Conservation (phyloP, 2,329 filamentous ascomycete species). For the Aspergillus neoniger region DNA sequence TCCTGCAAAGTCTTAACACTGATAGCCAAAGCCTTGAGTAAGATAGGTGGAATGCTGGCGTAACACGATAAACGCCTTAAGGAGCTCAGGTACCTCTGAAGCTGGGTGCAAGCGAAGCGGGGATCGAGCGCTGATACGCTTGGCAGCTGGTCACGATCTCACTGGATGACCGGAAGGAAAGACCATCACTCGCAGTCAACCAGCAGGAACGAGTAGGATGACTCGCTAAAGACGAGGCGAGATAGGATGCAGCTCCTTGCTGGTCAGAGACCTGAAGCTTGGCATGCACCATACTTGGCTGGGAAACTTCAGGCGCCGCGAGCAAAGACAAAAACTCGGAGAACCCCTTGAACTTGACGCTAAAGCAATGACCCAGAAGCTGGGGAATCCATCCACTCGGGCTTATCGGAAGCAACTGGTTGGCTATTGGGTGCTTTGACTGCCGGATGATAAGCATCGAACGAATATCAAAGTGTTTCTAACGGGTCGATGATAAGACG, state of each 20-base stretch:
- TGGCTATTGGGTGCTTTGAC: neutral
- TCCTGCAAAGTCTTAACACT: neutral
- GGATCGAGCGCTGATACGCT: conserved; percentile 15
- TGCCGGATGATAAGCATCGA: conserved; percentile 7
- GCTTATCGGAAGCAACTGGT: neutral
- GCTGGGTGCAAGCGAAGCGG: conserved; percentile 11
- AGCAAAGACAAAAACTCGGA: conserved; percentile 3
- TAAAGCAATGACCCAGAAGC: neutral
- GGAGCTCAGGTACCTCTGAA: conserved; percentile 1
- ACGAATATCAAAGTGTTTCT: neutral
- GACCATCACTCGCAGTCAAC: neutral
- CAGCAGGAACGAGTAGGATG: neutral
- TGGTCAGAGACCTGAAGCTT: conserved; percentile 17
- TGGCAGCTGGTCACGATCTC: conserved; percentile 14
- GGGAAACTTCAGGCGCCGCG: conserved; percentile 30
- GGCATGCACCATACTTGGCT: conserved; percentile 26
- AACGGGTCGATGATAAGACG: conserved; percentile 9
- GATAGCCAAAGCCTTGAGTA: conserved; percentile 3
- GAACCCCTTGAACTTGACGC: conserved; percentile 12
- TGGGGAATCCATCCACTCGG: neutral
- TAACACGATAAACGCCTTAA: conserved; percentile 6
- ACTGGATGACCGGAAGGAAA: neutral
- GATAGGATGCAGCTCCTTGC: conserved; percentile 6
- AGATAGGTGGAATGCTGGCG: neutral
- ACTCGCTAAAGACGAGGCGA: neutral